These are phyloP conservation scores for Fremontodendron californicum DNA, from an alignment of 345 rosid species.

Conservation along the genomic window DNA sequence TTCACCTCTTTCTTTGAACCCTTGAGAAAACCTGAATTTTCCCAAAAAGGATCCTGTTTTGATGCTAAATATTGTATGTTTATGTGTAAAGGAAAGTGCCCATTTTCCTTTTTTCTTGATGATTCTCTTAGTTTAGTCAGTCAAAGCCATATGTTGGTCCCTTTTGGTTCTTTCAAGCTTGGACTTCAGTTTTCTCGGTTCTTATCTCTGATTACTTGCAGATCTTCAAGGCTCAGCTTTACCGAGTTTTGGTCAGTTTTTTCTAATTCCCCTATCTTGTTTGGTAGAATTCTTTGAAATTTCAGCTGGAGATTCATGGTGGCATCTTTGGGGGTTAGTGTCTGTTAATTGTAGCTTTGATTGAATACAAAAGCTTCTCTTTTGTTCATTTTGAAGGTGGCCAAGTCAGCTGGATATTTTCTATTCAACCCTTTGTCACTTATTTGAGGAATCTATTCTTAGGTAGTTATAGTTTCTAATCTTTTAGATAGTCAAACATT, in stretches of 20 bases:
- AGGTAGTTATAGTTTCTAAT: constrained; percentile 25
- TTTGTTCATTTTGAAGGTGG: constrained; percentile 20
- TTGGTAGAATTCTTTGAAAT: constrained; percentile 48
- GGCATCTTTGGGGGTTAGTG: constrained; percentile 20
- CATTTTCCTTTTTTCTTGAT: constrained; percentile 31
- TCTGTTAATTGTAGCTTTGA: constrained; percentile 1
- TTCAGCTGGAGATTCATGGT: constrained; percentile 26
- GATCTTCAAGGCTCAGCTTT: constrained; percentile 46
- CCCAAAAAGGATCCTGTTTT: constrained; percentile 2
- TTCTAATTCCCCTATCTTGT: constrained; percentile 42
- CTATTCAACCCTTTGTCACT: not conserved
- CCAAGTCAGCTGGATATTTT: constrained; percentile 10
- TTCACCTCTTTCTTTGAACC: constrained; percentile 31
- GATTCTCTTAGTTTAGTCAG: constrained; percentile 47
- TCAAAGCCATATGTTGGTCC: constrained; percentile 48
- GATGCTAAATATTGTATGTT: not conserved
- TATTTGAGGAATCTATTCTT: constrained; percentile 6
- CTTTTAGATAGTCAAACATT: constrained; percentile 1
- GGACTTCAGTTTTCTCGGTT: constrained; percentile 41
- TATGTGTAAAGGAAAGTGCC: constrained; percentile 29
- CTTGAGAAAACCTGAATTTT: not conserved
- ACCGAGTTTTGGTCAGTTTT: constrained; percentile 44
- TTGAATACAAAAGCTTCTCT: not conserved
- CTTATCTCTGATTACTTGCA: constrained; percentile 36
- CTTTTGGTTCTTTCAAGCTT: constrained; percentile 42